Percentiles rank a stretch among this genome's conserved stretches.
These are phyloP conservation scores for Kickxella alabastrina DNA, from an alignment of 192 early-diverging fungal species.

Conservation along the genomic window DNA sequence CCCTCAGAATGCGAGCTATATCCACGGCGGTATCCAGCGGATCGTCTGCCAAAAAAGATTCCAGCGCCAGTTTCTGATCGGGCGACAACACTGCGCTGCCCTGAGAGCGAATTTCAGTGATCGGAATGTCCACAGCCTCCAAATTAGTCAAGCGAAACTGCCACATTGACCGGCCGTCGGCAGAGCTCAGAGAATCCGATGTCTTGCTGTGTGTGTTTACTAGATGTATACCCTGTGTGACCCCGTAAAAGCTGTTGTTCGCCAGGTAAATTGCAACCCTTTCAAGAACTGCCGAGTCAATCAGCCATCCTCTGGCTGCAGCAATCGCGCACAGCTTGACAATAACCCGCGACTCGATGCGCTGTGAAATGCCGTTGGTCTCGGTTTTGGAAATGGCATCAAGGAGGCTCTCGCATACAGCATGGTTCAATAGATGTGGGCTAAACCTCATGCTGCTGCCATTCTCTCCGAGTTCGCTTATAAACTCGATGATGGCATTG, in stretches of 20 bases:
- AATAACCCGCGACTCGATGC: constrained; percentile 12
- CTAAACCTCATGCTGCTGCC: constrained; percentile 4
- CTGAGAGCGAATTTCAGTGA: background rate
- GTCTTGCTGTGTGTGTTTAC: too few species aligned
- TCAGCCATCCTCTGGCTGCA: constrained; percentile 11
- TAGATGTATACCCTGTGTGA: background rate
- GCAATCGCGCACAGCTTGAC: constrained; percentile 12
- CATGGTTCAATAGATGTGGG: constrained; percentile 14
- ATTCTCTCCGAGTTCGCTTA: background rate
- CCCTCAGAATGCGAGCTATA: constrained; percentile 3
- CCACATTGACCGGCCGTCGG: constrained; percentile 1
- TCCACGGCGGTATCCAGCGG: constrained; percentile 10
- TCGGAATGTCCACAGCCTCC: constrained; percentile 3
- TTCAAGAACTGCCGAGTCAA: constrained; percentile 12
- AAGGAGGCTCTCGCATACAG: constrained; percentile 25
- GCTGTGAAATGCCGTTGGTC: background rate
- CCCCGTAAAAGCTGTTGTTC: constrained; percentile 4
- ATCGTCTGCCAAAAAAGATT: background rate
- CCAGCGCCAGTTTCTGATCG: background rate
- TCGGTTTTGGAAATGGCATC: constrained; percentile 20
- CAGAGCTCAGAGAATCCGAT: too few species aligned
- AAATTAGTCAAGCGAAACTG: background rate
- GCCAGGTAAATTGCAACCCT: constrained; percentile 22
- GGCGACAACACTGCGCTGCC: background rate
- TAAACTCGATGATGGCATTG: constrained; percentile 14